Percentiles rank a stretch among this genome's conserved stretches.
These are phyloP conservation scores for Cyclospora cayetanensis DNA, from an alignment of 169 alveolate genomes.

Conservation along the genomic window DNA sequence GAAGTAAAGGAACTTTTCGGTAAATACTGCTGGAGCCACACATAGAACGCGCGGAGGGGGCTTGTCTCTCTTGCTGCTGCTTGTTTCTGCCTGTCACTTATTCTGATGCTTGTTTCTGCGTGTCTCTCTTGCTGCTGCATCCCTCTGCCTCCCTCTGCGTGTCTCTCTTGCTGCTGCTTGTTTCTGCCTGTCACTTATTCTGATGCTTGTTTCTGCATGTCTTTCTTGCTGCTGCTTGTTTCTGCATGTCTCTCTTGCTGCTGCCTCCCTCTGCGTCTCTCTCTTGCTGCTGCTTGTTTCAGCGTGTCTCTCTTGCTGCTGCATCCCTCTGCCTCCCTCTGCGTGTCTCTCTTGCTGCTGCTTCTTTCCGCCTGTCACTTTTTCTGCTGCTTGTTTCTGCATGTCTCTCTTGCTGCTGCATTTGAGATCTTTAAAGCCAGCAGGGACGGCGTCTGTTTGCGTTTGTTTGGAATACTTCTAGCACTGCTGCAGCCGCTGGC, in stretches of 20 bases:
- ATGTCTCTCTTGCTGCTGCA: background rate
- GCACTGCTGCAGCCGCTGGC: too few relatives aligned
- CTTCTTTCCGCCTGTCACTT: background rate
- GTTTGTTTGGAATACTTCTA: too few relatives aligned
- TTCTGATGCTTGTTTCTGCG: background rate
- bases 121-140: conserved; percentile 9
- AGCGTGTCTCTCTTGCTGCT: too few relatives aligned
- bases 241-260: background rate
- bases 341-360: background rate
- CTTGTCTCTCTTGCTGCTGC: background rate
- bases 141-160: background rate
- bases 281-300: background rate
- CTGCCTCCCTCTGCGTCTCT: background rate
- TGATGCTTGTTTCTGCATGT: background rate
- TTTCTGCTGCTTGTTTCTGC: background rate
- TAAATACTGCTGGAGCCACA: background rate
- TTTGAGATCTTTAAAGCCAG: too few relatives aligned
- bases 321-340: too few relatives aligned
- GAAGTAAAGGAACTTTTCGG: background rate
- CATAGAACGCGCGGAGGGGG: background rate
- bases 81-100: background rate
- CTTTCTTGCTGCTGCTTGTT: background rate
- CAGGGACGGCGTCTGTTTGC: too few relatives aligned
- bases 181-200: background rate
- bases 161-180: background rate